Base-by-base conservation (phyloP, 1,284 basidiomycete species). In the Boletus smithii region DNA sequence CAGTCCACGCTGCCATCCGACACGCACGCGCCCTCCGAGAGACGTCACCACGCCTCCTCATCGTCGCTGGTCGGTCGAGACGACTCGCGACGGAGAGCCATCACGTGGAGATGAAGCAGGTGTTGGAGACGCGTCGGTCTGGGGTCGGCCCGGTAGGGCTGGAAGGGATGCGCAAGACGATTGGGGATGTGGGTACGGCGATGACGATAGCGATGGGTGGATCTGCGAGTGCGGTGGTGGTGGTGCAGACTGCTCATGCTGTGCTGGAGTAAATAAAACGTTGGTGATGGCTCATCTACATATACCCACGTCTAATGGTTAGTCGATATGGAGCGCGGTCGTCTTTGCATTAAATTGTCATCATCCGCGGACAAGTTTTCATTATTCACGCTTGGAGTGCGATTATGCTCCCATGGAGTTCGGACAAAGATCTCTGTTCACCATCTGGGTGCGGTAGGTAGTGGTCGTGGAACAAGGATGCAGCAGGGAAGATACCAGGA, bases 61-160 rank as follows among this genome's bases (percentile, higher is more conserved):
- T 91, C 30, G 75, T 89, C n/a, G 63, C 91, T n/a, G 91, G 91
- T 1, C 77, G 92, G 3, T 90, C 88, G 18, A 72, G 90, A 49
- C 71, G 86, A 37, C 73, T 88, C 66, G 79, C 83, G 7, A 69
- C 76, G 2, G 77, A 83, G 55, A 76, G 75, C 23, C 79, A 85
- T 50, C 55, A 68, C 17, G 61, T 54, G 3, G 92, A 95, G 69
- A 67, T 91, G 44, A 71, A 71, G 23, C 59, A 67, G 36, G 58
- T 91, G 32, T 61, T 83, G 8, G 62, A 73, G 8, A 74, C 76
- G 44, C 64, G 71, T 26, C 75, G 70, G 3, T 51, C 68, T 0
- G 54, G 33, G 1, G 20, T 68, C 7, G 44, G 24, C 0, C 13
- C 44, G 5, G 36, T 37, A 9, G 67, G 83, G 3, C 16, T 50